phyloP scores from a whole-genome alignment of 2,329 filamentous ascomycete species.

The Penicillium freii region DNA sequence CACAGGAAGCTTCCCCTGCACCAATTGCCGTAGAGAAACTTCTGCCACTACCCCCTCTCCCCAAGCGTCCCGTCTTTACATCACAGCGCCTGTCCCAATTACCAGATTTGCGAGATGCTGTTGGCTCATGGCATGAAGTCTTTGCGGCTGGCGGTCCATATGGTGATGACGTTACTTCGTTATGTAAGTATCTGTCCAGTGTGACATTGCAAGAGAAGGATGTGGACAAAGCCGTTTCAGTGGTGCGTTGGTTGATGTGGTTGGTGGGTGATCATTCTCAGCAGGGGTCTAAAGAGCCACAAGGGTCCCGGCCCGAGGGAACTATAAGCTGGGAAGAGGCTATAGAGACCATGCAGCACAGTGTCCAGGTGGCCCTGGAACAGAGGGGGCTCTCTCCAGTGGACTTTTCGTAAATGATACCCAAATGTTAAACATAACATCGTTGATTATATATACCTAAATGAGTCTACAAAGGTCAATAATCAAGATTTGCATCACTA shows the following conservation, averaged over 20 bases:
- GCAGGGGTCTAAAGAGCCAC: constrained; percentile 37
- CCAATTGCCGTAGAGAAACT: constrained; percentile 22
- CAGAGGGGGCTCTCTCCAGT: constrained; percentile 48
- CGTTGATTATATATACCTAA: neutral
- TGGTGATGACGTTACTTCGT: constrained; percentile 69
- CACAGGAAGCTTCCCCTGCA: constrained; percentile 19
- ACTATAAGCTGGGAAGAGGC: constrained; percentile 36
- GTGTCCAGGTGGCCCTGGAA: constrained; percentile 44
- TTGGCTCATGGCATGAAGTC: constrained; percentile 72
- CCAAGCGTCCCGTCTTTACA: constrained; percentile 61
- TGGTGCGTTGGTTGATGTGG: constrained; percentile 64
- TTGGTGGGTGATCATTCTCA: constrained; percentile 35
- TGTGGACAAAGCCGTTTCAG: constrained; percentile 67
- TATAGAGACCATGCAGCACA: constrained; percentile 41
- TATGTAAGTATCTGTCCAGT: constrained; percentile 68
- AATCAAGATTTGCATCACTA: neutral
- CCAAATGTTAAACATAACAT: neutral
- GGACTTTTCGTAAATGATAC: constrained; percentile 35
- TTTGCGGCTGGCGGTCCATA: constrained; percentile 76
- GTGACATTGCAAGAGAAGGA: constrained; percentile 76
- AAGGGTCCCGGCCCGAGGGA: constrained; percentile 33
- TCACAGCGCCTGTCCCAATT: constrained; percentile 54
- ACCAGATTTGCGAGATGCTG: constrained; percentile 68
- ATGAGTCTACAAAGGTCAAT: neutral
- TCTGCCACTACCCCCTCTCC: constrained; percentile 48